These are phyloP conservation scores for Saccharomyces uvarum DNA, from an alignment of 1,139 yeast species.

Conservation along the genomic window DNA sequence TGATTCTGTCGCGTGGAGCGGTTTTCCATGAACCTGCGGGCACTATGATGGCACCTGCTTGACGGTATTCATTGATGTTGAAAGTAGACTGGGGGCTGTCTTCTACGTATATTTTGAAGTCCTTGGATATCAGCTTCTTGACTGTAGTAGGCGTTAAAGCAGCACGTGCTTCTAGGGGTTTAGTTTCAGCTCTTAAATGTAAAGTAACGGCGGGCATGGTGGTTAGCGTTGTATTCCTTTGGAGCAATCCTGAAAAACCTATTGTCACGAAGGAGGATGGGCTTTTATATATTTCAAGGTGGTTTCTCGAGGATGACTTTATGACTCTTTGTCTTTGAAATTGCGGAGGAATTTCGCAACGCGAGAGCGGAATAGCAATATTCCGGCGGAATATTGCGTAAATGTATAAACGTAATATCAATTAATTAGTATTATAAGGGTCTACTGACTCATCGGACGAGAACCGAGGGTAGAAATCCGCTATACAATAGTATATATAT, in stretches of 20 bases:
- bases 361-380: background rate
- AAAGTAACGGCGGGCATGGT: conserved; percentile 40
- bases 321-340: background rate
- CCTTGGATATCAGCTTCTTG: conserved; percentile 75
- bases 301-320: background rate
- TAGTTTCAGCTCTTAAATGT: conserved; percentile 91
- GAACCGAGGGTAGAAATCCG: too few species aligned
- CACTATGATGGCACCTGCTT: conserved; percentile 78
- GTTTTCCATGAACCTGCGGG: conserved; percentile 88
- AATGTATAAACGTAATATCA: too few species aligned
- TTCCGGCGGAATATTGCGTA: background rate
- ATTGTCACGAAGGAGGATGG: background rate
- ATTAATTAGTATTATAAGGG: too few species aligned
- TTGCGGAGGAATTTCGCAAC: background rate
- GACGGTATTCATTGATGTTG: conserved; percentile 61
- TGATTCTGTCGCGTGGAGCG: conserved; percentile 85
- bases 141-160: conserved; percentile 91
- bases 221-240: background rate
- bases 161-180: conserved; percentile 95
- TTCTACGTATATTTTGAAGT: conserved; percentile 83
- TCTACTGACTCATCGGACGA: too few species aligned
- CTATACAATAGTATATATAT: background rate
- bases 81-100: conserved; percentile 80
- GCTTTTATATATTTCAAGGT: background rate
- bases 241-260: background rate